These are phyloP conservation scores for Citrus australasica DNA, from an alignment of 345 rosid genomes.

Conservation along the genomic window DNA sequence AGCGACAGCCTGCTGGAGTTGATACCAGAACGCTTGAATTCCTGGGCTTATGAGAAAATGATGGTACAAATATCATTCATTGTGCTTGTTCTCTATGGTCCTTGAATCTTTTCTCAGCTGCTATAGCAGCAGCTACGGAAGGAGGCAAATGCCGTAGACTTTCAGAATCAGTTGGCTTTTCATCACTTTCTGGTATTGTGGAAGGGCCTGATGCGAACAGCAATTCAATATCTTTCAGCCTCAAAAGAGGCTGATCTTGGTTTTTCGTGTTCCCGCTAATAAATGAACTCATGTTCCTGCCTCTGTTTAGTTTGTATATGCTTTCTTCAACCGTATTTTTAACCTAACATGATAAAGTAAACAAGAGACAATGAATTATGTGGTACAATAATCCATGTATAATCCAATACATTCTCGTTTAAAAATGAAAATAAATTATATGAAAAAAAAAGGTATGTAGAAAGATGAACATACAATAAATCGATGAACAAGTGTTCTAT, in stretches of 20 bases:
- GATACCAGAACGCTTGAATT: not conserved
- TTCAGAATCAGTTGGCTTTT: constrained; percentile 30
- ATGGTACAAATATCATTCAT: not conserved
- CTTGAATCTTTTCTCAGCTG: constrained; percentile 83
- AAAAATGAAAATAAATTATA: not conserved
- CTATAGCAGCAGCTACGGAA: constrained; percentile 75
- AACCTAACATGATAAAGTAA: constrained; percentile 41
- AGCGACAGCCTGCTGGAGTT: not conserved
- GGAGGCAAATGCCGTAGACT: constrained; percentile 72
- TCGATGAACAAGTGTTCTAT: constrained; percentile 79
- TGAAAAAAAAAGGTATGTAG: not conserved
- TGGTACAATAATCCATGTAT: not conserved
- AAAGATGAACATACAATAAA: constrained; percentile 56
- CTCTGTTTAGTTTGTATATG: constrained; percentile 82
- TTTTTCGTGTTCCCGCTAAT: constrained; percentile 83
- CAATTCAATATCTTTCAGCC: constrained; percentile 75
- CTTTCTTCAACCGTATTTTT: constrained; percentile 89
- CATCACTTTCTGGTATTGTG: constrained; percentile 29
- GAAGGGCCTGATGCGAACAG: constrained; percentile 47
- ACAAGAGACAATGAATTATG: constrained; percentile 6
- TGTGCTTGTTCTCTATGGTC: constrained; percentile 17
- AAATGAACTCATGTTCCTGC: constrained; percentile 54
- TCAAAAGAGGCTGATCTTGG: constrained; percentile 78
- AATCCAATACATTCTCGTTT: not conserved
- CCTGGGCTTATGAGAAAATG: not conserved